phyloP scores from a whole-genome alignment of 305 asterid species.

The Euphrasia arctica region DNA sequence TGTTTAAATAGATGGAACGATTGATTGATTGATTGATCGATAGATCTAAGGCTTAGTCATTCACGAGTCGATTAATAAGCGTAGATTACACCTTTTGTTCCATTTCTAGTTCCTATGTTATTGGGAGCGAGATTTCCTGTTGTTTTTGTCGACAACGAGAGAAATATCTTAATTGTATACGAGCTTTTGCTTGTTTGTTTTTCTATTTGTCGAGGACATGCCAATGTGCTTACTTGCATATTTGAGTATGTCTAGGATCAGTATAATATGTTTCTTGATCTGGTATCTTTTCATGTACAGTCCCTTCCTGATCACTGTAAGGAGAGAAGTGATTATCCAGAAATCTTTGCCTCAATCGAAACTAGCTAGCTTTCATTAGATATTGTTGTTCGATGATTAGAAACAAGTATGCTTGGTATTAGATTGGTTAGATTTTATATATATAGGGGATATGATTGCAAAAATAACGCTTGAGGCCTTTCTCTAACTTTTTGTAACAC shows the following conservation, averaged over 20 bases:
- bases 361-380: neutral
- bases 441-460: too few species aligned
- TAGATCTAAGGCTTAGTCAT: neutral
- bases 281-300: neutral
- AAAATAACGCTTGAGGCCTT: too few species aligned
- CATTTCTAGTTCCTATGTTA: neutral
- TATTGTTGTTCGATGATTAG: too few species aligned
- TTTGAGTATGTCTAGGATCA: slow-evolving; percentile 4
- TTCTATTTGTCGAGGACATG: neutral
- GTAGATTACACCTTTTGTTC: neutral
- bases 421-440: too few species aligned
- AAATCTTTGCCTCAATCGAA: neutral
- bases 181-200: neutral
- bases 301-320: neutral
- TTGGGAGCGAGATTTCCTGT: neutral
- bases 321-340: neutral
- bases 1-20: slow-evolving; percentile 7
- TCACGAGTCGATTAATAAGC: neutral
- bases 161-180: too few species aligned
- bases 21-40: neutral
- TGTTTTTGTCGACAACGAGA: too few species aligned
- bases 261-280: neutral
- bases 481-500: too few species aligned
- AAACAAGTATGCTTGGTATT: too few species aligned
- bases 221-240: neutral